A percentile compares a stretch with the other conserved stretches of the same genome.
phyloP scores from a whole-genome alignment of 2,329 filamentous ascomycete species.

The Fusarium staphyleae region DNA sequence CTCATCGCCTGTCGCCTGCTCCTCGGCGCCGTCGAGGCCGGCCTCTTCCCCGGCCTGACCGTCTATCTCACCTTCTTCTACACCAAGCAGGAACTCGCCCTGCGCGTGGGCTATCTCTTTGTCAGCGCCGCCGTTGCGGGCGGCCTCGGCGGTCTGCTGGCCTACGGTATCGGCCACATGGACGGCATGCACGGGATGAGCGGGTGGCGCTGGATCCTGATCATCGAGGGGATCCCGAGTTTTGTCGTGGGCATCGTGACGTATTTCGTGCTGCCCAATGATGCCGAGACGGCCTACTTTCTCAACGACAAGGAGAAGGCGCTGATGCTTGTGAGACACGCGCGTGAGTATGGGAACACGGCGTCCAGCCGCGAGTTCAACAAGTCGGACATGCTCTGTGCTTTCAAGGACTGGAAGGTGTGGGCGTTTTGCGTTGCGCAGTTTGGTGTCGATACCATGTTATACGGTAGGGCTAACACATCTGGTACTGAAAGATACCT shows the following conservation, averaged over 20 bases:
- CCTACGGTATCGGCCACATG: slow-evolving; percentile 77
- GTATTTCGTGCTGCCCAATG: slow-evolving; percentile 48
- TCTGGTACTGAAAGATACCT: not conserved
- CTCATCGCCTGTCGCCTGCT: slow-evolving; percentile 74
- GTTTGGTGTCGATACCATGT: slow-evolving; percentile 77
- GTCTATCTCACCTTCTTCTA: slow-evolving; percentile 80
- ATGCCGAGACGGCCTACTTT: slow-evolving; percentile 63
- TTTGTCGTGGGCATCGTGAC: slow-evolving; percentile 47
- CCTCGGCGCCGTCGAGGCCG: slow-evolving; percentile 73
- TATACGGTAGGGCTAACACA: slow-evolving; percentile 60
- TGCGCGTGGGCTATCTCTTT: slow-evolving; percentile 77
- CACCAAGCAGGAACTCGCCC: slow-evolving; percentile 73
- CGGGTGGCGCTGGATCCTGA: slow-evolving; percentile 77
- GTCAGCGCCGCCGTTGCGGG: slow-evolving; percentile 74
- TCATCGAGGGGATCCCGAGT: slow-evolving; percentile 58
- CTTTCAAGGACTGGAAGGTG: slow-evolving; percentile 78
- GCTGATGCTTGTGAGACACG: slow-evolving; percentile 60
- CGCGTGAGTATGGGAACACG: slow-evolving; percentile 57
- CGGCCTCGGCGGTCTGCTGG: slow-evolving; percentile 74
- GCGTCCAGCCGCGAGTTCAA: slow-evolving; percentile 54
- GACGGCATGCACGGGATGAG: slow-evolving; percentile 68
- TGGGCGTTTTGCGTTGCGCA: slow-evolving; percentile 73
- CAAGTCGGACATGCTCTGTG: slow-evolving; percentile 69
- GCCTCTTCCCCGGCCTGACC: slow-evolving; percentile 72
- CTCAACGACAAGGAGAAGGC: slow-evolving; percentile 66